These are phyloP conservation scores for Trichophyton mentagrophytes DNA, from an alignment of 2,329 filamentous ascomycete genomes.

Conservation along the genomic window DNA sequence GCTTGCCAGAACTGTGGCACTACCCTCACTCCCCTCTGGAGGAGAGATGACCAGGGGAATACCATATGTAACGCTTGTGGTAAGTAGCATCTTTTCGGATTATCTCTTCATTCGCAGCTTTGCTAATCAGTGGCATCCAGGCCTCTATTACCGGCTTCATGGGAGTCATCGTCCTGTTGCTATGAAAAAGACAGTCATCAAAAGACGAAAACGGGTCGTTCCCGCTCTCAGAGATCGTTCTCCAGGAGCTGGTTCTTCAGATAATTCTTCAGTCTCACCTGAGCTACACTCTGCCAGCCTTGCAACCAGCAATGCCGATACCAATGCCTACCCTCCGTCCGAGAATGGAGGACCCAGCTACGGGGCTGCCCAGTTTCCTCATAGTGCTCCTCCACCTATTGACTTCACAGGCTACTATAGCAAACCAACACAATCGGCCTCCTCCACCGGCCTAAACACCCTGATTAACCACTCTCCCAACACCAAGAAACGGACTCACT, in stretches of 20 bases:
- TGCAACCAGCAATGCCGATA: slow-evolving; percentile 18
- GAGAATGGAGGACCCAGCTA: slow-evolving; percentile 14
- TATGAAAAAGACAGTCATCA: slow-evolving; percentile 99
- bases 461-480: slow-evolving; percentile 17
- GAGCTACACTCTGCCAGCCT: slow-evolving; percentile 27
- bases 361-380: slow-evolving; percentile 9
- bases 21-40: slow-evolving; percentile 91
- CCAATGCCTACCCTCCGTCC: slow-evolving; percentile 22
- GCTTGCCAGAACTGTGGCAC: slow-evolving; percentile 96
- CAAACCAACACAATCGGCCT: slow-evolving; percentile 18
- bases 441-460: slow-evolving; percentile 11
- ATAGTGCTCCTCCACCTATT: slow-evolving; percentile 33
- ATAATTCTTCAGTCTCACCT: slow-evolving; percentile 32
- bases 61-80: slow-evolving; percentile 98
- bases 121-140: slow-evolving; percentile 33
- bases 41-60: slow-evolving; percentile 83
- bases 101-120: slow-evolving; percentile 4
- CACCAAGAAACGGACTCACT: slow-evolving; percentile 27
- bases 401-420: slow-evolving; percentile 38
- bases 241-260: slow-evolving; percentile 30
- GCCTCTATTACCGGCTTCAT: slow-evolving; percentile 91
- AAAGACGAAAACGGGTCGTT: slow-evolving; percentile 86
- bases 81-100: slow-evolving; percentile 36
- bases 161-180: slow-evolving; percentile 82
- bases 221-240: slow-evolving; percentile 51